Conservation (phyloP, 768 basidiomycete genomes). For the Tricholoma hemisulphureum region DNA sequence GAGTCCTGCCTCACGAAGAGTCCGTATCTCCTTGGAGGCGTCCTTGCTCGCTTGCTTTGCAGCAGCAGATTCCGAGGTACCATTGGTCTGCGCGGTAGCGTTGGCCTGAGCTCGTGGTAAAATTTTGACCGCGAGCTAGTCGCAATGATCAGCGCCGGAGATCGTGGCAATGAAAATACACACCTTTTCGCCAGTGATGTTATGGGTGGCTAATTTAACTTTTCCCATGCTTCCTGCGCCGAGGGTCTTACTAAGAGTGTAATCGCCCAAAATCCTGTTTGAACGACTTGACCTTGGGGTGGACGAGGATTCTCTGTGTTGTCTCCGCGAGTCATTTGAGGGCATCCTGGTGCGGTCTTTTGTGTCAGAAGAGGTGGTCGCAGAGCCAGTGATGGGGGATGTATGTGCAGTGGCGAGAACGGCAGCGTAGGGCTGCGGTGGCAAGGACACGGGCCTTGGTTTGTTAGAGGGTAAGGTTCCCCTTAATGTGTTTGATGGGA, state of each 20-base stretch:
- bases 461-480: slow-evolving; percentile 37
- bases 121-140: slow-evolving; percentile 98
- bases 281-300: slow-evolving; percentile 34
- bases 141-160: not conserved
- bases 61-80: slow-evolving; percentile 42
- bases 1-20: slow-evolving; percentile 91
- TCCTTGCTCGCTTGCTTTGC: slow-evolving; percentile 86
- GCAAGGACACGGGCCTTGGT: slow-evolving; percentile 73
- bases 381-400: slow-evolving; percentile 7
- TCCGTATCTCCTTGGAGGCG: slow-evolving; percentile 94
- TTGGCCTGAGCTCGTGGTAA: slow-evolving; percentile 81
- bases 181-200: slow-evolving; percentile 89
- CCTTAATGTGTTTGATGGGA: slow-evolving; percentile 17
- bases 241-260: slow-evolving; percentile 93
- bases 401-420: slow-evolving; percentile 11
- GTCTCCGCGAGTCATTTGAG: slow-evolving; percentile 21
- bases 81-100: slow-evolving; percentile 46
- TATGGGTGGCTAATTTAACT: slow-evolving; percentile 93
- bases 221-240: slow-evolving; percentile 99
- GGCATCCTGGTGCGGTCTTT: slow-evolving; percentile 31
- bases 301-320: slow-evolving; percentile 26
- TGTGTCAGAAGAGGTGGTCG: slow-evolving; percentile 30
- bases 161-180: slow-evolving; percentile 24
- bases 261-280: slow-evolving; percentile 82
- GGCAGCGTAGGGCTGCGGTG: slow-evolving; percentile 52